phyloP scores from a whole-genome alignment of 2,329 filamentous ascomycete genomes.

The Aureobasidium vineae region DNA sequence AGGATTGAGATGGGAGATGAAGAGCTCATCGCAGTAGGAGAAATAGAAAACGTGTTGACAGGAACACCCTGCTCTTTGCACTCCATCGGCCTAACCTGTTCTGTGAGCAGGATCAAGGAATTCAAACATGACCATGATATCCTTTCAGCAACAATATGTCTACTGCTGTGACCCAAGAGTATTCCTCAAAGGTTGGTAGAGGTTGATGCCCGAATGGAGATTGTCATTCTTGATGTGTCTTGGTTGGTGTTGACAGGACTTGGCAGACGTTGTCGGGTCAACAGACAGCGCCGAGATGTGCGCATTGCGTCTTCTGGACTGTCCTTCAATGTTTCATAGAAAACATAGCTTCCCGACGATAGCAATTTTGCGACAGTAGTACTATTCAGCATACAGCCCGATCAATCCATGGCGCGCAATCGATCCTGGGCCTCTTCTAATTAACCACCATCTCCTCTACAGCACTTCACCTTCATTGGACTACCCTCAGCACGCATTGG shows the following conservation, averaged over 20 bases:
- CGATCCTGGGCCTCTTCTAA: not conserved
- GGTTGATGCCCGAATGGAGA: not conserved
- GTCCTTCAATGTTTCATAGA: not conserved
- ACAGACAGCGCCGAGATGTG: not conserved
- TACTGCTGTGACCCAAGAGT: not conserved
- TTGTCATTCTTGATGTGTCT: too few species aligned
- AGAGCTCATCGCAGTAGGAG: too few species aligned
- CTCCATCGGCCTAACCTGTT: not conserved
- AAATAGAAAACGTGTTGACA: not conserved
- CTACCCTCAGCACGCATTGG: not conserved
- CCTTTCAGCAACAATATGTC: not conserved
- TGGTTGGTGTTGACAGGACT: slow-evolving; percentile 20
- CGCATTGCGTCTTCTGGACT: not conserved
- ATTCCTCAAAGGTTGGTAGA: too few species aligned
- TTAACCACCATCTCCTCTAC: not conserved
- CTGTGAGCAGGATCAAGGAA: not conserved
- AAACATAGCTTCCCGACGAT: slow-evolving; percentile 13
- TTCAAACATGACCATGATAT: not conserved
- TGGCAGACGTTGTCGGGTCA: slow-evolving; percentile 22
- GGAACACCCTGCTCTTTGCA: not conserved
- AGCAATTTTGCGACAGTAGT: slow-evolving; percentile 21
- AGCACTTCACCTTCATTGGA: not conserved
- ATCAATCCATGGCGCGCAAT: slow-evolving; percentile 7
- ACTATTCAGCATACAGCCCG: slow-evolving; percentile 21
- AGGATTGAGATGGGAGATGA: too few species aligned